A percentile compares a stretch with the other conserved stretches of the same genome.
Evolutionary conservation across 371 early-diverging fungal genomes (phyloP).

Genomic region (Syncephalastrum contaminatum): DNA sequence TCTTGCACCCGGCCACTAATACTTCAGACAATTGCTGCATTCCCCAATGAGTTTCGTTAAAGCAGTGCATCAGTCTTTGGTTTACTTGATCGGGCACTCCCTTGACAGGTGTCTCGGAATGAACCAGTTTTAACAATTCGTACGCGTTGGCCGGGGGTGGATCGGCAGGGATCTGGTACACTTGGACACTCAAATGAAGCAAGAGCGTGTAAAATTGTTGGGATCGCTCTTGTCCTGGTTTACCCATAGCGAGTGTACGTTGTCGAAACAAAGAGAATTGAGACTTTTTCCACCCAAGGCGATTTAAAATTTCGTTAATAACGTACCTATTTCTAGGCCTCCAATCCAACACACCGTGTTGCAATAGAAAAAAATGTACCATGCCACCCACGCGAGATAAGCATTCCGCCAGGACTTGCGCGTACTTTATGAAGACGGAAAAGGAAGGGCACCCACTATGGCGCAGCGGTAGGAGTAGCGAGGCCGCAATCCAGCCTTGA

Average conservation of each 20-base stretch:
- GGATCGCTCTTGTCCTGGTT: slow-evolving; percentile 3
- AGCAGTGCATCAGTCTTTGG: not conserved
- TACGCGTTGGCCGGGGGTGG: slow-evolving; percentile 1
- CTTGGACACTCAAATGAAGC: slow-evolving; percentile 9
- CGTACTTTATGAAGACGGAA: no score
- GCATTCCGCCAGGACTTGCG: no score
- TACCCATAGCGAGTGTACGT: no score
- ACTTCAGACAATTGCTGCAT: slow-evolving; percentile 44
- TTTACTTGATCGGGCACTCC: slow-evolving; percentile 20
- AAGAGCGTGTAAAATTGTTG: slow-evolving; percentile 12
- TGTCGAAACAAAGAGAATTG: slow-evolving; percentile 1
- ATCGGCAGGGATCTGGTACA: not conserved
- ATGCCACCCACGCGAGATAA: no score
- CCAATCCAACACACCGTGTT: no score
- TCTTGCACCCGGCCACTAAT: slow-evolving; percentile 41
- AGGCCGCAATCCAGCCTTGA: no score
- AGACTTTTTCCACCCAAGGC: not conserved
- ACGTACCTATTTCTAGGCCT: no score
- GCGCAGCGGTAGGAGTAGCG: no score
- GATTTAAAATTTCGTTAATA: no score
- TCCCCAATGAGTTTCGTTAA: no score
- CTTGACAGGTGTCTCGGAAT: slow-evolving; percentile 10
- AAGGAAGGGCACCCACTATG: no score
- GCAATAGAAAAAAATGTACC: no score
- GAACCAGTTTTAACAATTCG: slow-evolving; percentile 10